Conservation (phyloP, 371 early-diverging fungal genomes). For the Apophysomyces trapeziformis region DNA sequence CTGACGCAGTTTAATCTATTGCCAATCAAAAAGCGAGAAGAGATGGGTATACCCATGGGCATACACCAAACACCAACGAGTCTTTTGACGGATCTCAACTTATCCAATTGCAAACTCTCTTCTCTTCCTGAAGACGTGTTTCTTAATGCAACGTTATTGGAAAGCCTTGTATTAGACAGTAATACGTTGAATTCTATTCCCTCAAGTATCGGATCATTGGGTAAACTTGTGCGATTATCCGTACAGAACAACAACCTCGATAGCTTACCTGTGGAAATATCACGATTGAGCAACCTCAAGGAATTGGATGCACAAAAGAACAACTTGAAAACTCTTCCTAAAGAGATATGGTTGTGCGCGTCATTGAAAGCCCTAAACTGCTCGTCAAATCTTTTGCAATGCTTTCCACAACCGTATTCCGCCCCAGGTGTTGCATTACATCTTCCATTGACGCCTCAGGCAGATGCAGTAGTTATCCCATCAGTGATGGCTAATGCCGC, state of each 20-base stretch:
- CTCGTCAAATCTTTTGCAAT: slow-evolving; percentile 74
- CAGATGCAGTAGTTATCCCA: slow-evolving; percentile 30
- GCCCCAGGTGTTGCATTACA: slow-evolving; percentile 35
- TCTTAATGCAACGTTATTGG: slow-evolving; percentile 57
- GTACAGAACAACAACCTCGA: slow-evolving; percentile 64
- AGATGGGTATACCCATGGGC: neutral
- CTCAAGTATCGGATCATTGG: slow-evolving; percentile 64
- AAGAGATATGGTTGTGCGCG: slow-evolving; percentile 84
- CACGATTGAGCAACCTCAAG: slow-evolving; percentile 37
- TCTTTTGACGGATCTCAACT: slow-evolving; percentile 60
- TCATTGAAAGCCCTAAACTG: slow-evolving; percentile 64
- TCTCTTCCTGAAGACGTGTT: slow-evolving; percentile 74
- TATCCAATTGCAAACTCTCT: slow-evolving; percentile 77
- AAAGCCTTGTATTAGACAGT: slow-evolving; percentile 70
- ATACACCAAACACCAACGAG: neutral
- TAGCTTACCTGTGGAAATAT: slow-evolving; percentile 41
- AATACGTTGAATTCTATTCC: slow-evolving; percentile 80
- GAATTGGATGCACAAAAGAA: slow-evolving; percentile 51
- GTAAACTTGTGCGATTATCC: slow-evolving; percentile 59
- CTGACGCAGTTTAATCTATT: slow-evolving; percentile 58
- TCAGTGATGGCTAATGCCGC: slow-evolving; percentile 28
- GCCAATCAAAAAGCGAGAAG: neutral
- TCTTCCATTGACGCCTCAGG: slow-evolving; percentile 27
- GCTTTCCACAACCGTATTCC: slow-evolving; percentile 41
- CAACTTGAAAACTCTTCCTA: slow-evolving; percentile 73